A percentile compares a stretch with the other conserved stretches of the same genome.
Conservation (phyloP, 1,139 yeast genomes). For the Kurtzmaniella quercitrusa region DNA sequence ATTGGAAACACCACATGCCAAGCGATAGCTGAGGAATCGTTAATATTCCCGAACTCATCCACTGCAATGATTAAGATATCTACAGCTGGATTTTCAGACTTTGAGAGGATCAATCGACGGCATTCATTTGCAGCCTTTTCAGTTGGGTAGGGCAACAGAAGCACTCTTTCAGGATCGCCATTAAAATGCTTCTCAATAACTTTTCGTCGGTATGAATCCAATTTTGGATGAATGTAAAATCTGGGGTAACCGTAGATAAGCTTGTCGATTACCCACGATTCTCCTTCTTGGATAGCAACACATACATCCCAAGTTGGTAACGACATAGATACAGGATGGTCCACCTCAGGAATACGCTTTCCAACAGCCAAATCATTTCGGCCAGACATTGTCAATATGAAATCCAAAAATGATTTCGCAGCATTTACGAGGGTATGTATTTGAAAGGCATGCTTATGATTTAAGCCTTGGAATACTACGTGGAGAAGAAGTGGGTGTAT, state of each 20-base stretch:
- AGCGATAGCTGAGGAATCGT: slow-evolving; percentile 59
- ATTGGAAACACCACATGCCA: slow-evolving; percentile 75
- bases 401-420: neutral
- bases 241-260: slow-evolving; percentile 90
- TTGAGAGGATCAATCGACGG: slow-evolving; percentile 39
- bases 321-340: slow-evolving; percentile 88
- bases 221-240: slow-evolving; percentile 72
- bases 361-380: neutral
- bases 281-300: slow-evolving; percentile 88
- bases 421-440: neutral
- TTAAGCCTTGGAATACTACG: too few relatives aligned
- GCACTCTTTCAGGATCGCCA: slow-evolving; percentile 65
- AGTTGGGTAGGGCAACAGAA: slow-evolving; percentile 72
- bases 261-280: slow-evolving; percentile 72
- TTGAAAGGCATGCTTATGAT: too few relatives aligned
- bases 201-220: slow-evolving; percentile 54
- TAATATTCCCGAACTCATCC: slow-evolving; percentile 54
- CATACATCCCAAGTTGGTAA: slow-evolving; percentile 93
- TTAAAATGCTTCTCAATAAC: slow-evolving; percentile 65
- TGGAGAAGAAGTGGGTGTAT: too few relatives aligned
- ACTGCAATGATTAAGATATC: slow-evolving; percentile 69
- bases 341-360: neutral
- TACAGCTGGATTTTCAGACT: slow-evolving; percentile 47
- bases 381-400: neutral
- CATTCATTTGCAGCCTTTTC: slow-evolving; percentile 86